Conservation (phyloP, 2,329 filamentous ascomycete genomes). For the Aspergillus luchuensis region DNA sequence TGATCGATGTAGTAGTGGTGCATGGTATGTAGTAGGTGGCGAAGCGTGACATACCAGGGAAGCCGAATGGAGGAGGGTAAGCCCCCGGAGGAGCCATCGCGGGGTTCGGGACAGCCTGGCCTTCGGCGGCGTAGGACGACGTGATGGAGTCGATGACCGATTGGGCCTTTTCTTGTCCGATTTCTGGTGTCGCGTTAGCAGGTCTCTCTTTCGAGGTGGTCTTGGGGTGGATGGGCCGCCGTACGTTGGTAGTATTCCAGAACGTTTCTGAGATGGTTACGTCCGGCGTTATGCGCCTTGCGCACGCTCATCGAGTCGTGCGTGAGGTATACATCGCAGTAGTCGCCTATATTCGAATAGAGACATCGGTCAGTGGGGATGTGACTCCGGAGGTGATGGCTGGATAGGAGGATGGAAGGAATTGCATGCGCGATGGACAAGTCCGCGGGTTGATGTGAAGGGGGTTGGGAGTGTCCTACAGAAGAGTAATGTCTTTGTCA, state of each 20-base stretch:
- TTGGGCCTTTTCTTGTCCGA: constrained; percentile 97
- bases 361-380: constrained; percentile 13
- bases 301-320: constrained; percentile 99
- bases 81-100: constrained; percentile 67
- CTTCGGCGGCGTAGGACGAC: constrained; percentile 90
- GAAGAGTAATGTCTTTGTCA: constrained; percentile 64
- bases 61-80: constrained; percentile 60
- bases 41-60: constrained; percentile 56
- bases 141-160: constrained; percentile 98
- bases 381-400: constrained; percentile 1
- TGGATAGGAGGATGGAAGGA: background rate
- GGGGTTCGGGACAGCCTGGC: constrained; percentile 81
- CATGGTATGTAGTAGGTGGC: background rate
- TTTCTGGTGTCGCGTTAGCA: constrained; percentile 60
- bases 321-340: constrained; percentile 99
- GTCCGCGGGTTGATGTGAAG: background rate
- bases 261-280: constrained; percentile 96
- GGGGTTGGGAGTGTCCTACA: constrained; percentile 54
- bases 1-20: constrained; percentile 1
- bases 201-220: background rate
- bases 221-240: constrained; percentile 13
- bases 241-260: constrained; percentile 96
- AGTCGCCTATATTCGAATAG: constrained; percentile 64
- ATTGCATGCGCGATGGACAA: constrained; percentile 1
- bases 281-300: constrained; percentile 94